Conservation (phyloP, 1,284 basidiomycete genomes). For the Trichosporon faecale region DNA sequence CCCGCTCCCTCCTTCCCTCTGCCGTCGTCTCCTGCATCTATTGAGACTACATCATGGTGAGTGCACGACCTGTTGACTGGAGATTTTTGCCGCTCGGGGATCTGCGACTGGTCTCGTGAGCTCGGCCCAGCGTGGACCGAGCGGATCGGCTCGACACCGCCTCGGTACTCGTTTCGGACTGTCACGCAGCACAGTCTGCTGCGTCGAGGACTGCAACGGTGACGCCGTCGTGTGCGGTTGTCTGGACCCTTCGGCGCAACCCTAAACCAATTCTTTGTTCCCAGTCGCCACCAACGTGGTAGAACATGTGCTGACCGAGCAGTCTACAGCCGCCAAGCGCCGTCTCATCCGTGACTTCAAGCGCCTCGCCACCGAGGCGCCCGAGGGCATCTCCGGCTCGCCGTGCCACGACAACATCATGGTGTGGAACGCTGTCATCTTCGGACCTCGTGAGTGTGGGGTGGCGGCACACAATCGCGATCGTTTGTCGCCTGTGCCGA, state of each 20-base stretch:
- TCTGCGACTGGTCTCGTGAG: background rate
- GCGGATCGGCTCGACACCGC: background rate
- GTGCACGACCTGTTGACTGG: background rate
- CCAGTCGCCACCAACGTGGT: background rate
- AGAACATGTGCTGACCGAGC: slow-evolving; percentile 6
- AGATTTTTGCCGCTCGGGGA: background rate
- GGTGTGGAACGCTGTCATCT: slow-evolving; percentile 99
- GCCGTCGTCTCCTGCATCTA: background rate
- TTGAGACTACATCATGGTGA: background rate
- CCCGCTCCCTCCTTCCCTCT: background rate
- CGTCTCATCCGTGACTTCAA: slow-evolving; percentile 96
- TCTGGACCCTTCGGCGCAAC: background rate
- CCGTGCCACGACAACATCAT: slow-evolving; percentile 98
- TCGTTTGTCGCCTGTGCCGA: too few relatives aligned
- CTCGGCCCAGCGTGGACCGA: background rate
- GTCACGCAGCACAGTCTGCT: background rate
- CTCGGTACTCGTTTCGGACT: background rate
- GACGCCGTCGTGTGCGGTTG: background rate
- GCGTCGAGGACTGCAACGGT: background rate
- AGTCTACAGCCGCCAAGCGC: slow-evolving; percentile 82
- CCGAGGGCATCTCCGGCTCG: slow-evolving; percentile 91
- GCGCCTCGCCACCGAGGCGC: slow-evolving; percentile 86
- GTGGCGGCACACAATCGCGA: background rate
- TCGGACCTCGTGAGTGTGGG: slow-evolving; percentile 76
- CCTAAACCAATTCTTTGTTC: slow-evolving; percentile 5